Evolutionary conservation across 805 yeast genomes (phyloP), one percentile per base, ranked within the genome.

Genomic region (Starmerella sirachaensis): DNA sequence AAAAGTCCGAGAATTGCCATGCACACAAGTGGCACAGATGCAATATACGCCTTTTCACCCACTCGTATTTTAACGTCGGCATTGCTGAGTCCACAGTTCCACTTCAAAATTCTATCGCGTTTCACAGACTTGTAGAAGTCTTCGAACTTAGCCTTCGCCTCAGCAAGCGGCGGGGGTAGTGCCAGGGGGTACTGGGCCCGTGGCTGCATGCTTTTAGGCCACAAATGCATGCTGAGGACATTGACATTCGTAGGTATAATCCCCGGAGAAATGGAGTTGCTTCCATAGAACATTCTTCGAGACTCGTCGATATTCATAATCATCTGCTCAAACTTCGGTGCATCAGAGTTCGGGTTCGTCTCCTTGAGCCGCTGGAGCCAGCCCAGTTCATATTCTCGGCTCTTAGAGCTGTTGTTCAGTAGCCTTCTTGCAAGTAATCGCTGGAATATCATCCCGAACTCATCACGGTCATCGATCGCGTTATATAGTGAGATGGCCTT

Each of bases 401-500:
- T 76, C 26, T 79, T 76, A 2, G 93, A 78, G 17, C 88, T 74
- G 49, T 84, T 78, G 54, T 80, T 79, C 53, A 91, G 82, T 51
- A 91, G 69, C 56, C 99, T 71, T 55, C 80, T 83, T 7, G 98
- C 93, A 49, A 91, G 68, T 51, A 78, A 66, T 45, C 95, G 73
- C 59, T 96, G 78, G 60, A 85, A 91, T 62, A 79, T 78, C 39
- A 76, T 76, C 61, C 84, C 94, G 60, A 91, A 93, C 20, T 91
- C 81, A 63, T 93, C 97, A 56, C 86, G 86, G 56, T 91, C 97
- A 27, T 79, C 81, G 41, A 93, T 67, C 53, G 79, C 88, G 52
- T 76, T 79, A 68, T 88, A 88, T 17, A 91, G 66, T 12, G 76
- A 70, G 81, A 86, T 81, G 50, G 88, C 70, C 53, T 83, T 85